Evolutionary conservation across 371 early-diverging fungal species (phyloP).

Genomic region (Mortierella sp.): DNA sequence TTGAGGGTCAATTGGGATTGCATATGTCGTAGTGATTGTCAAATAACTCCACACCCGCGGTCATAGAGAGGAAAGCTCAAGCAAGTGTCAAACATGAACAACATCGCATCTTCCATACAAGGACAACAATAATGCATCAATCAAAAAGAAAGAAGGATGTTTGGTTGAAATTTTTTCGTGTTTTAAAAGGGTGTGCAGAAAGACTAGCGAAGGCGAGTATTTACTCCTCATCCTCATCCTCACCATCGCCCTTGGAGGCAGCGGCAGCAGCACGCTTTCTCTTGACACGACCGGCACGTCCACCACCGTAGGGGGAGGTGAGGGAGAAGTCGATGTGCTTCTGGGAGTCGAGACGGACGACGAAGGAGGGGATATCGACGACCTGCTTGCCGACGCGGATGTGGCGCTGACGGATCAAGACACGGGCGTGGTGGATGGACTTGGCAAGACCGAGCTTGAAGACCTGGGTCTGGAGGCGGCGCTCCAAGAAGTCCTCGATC

Average conservation of each 20-base stretch:
- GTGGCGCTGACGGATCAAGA: constrained; percentile 98
- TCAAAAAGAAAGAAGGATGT: too few species aligned
- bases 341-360: constrained; percentile 92
- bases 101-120: too few species aligned
- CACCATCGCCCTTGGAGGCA: constrained; percentile 75
- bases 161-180: too few species aligned
- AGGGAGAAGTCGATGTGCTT: constrained; percentile 99
- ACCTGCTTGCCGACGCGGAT: constrained; percentile 99
- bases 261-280: constrained; percentile 87
- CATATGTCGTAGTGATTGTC: too few species aligned
- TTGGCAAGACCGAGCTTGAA: constrained; percentile 99
- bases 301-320: constrained; percentile 98
- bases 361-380: constrained; percentile 96
- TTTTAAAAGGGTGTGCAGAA: too few species aligned
- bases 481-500: constrained; percentile 99
- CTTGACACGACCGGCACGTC: constrained; percentile 98
- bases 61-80: too few species aligned
- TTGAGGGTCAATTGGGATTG: too few species aligned
- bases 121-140: too few species aligned
- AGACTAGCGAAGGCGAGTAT: too few species aligned
- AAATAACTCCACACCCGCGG: too few species aligned
- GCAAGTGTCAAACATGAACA: too few species aligned
- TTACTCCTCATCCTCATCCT: constrained; percentile 81
- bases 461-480: constrained; percentile 99
- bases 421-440: constrained; percentile 99